phyloP scores from a whole-genome alignment of 208 protist genomes.

The Trypanosoma cruzi region DNA sequence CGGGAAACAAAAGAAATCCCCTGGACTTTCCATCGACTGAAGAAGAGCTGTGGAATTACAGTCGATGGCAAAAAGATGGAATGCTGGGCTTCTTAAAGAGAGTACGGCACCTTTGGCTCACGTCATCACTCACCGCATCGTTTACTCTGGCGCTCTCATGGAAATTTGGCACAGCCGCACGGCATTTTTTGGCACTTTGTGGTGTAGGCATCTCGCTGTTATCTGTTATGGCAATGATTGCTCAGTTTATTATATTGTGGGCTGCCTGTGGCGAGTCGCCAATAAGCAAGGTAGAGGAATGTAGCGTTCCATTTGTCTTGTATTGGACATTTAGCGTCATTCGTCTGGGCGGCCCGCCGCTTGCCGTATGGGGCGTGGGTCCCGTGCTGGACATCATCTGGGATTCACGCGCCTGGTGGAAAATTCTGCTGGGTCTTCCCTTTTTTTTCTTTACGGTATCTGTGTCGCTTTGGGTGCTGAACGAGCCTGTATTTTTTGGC shows the following conservation, averaged over 20 bases:
- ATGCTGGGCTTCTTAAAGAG: conserved; percentile 38
- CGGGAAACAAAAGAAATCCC: not conserved
- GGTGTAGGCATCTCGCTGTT: conserved; percentile 74
- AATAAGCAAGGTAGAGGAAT: conserved; percentile 52
- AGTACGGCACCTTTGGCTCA: conserved; percentile 33
- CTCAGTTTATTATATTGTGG: conserved; percentile 60
- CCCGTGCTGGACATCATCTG: conserved; percentile 58
- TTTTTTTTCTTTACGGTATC: conserved; percentile 26
- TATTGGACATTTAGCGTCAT: conserved; percentile 66
- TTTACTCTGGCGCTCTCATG: conserved; percentile 48
- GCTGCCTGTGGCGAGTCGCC: conserved; percentile 44
- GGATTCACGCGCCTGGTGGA: conserved; percentile 36
- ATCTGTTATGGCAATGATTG: conserved; percentile 43
- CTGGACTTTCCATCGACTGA: conserved; percentile 60
- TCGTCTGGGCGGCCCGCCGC: conserved; percentile 45
- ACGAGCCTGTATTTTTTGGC: too few species aligned
- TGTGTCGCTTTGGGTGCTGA: conserved; percentile 25
- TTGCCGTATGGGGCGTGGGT: conserved; percentile 59
- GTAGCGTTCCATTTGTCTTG: conserved; percentile 66
- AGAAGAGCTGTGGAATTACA: conserved; percentile 37
- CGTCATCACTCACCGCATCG: conserved; percentile 31
- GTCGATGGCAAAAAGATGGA: conserved; percentile 37
- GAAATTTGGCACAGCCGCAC: conserved; percentile 47
- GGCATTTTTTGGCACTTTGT: conserved; percentile 68
- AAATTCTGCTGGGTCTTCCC: conserved; percentile 39